Conservation (phyloP, 2,329 filamentous ascomycete genomes). For the Phyllosticta capitalensis region DNA sequence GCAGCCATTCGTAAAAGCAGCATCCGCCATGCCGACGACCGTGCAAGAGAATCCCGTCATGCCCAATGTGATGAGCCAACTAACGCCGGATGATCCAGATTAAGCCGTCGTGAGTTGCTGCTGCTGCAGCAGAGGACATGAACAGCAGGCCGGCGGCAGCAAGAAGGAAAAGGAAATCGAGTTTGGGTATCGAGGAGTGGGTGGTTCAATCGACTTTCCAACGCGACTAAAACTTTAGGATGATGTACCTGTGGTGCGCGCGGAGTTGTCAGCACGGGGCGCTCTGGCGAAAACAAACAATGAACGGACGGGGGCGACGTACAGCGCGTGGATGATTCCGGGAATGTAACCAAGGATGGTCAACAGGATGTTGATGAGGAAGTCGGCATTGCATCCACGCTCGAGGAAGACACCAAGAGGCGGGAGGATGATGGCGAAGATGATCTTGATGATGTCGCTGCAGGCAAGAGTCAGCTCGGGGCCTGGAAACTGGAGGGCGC, state of each 20-base stretch:
- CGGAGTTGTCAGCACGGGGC: constrained; percentile 6
- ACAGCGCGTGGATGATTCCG: constrained; percentile 87
- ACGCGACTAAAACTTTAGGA: constrained; percentile 66
- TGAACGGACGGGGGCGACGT: constrained; percentile 32
- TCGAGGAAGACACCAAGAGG: constrained; percentile 91
- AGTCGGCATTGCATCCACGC: constrained; percentile 75
- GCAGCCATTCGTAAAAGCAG: not conserved
- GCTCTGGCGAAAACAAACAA: not conserved
- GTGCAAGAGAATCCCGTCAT: constrained; percentile 3
- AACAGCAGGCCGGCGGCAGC: constrained; percentile 3
- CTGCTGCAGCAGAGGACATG: not conserved
- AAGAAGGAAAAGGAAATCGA: constrained; percentile 12
- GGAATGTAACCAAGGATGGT: constrained; percentile 54
- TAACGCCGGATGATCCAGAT: constrained; percentile 6
- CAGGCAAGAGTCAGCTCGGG: not conserved
- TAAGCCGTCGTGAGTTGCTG: constrained; percentile 5
- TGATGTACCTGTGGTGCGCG: constrained; percentile 56
- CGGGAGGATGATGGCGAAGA: constrained; percentile 82
- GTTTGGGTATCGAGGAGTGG: constrained; percentile 25
- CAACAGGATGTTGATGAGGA: constrained; percentile 87
- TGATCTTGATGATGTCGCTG: constrained; percentile 70
- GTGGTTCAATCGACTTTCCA: not conserved
- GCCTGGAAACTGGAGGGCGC: constrained; percentile 10
- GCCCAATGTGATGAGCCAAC: not conserved
- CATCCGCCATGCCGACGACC: constrained; percentile 3